Evolutionary conservation across 768 basidiomycete genomes (phyloP), one percentile per base, ranked within the genome.

Genomic region (Mycena vulgaris): DNA sequence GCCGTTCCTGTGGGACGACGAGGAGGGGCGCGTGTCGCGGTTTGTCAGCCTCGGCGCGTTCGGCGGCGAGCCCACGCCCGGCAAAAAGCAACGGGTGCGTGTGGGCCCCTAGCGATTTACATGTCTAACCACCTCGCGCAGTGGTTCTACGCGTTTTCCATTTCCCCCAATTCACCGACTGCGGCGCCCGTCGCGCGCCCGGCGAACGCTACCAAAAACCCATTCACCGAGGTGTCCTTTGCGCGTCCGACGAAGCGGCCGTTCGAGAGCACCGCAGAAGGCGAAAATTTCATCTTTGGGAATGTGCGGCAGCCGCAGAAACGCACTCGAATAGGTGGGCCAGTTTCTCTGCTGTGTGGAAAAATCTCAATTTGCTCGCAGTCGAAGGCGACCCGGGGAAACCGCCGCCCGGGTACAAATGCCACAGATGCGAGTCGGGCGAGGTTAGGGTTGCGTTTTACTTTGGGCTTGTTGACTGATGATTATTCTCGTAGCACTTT

Each of bases 131-230:
- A 5, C 72, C 70, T 6, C 2, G 23, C 53, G 33, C 74, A 98
- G 97, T 98, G 95, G 93, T 98, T 98, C 82, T 99, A 99, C 81
- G 98, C 98, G 2, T 99, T 98, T 80, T 91, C 89, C 28, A 93
- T 99, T 59, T 81, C 89, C 0, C 90, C 95, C 3, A 84, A 85
- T 49, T 79, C 83, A 27, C 75, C 83, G 6, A 73, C 79, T 28
- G 80, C 77, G 14, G 79, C 82, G 19, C 76, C 83, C 10, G 74
- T 77, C 17, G 77, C 84, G 23, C 85, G 76, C 6, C 93, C 94
- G 19, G 75, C 86, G 0, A 94, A 95, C 75, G 80, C 86, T 1
- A 93, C 94, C 0, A 83, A 83, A 70, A 95, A 95, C 78, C 94
- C 94, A 1, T 94, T 93, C 76, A 79, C 82, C 8, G 86, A 87